Base-by-base conservation (phyloP, 2,329 filamentous ascomycete species). In the Aspergillus aculeatus region DNA sequence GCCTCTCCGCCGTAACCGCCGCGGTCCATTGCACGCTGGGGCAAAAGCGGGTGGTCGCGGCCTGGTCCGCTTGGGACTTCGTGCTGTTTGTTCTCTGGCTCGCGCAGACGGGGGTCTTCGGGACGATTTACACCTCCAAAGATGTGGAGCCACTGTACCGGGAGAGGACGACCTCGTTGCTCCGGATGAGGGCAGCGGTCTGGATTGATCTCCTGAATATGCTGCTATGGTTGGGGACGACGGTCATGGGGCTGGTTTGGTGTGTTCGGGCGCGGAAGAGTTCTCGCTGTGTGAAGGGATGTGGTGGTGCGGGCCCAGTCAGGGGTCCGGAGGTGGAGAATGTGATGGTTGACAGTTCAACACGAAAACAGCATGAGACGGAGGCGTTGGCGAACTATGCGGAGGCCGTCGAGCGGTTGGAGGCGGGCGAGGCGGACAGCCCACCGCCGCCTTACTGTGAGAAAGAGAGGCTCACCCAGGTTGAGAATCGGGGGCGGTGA, bases 1-100 rank as follows among this genome's bases (percentile, higher is more conserved):
- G 19, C 3, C 12, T 66, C 1, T 66, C 65, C 1, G 58, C 53
- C 4, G 23, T 67, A 1, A 67, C 61, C 14, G 66, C 59, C 32
- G 52, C 60, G 7, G 16, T 62, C 0, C 61, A 66, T 29, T 61
- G 48, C 47, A 50, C 61, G 14, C 47, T 58, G n/a, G 60, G 51
- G 0, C 14, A 2, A 2, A 47, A 5, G 5, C 31, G 35, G 7
- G 26, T 29, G 26, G 7, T 29, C 14, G 21, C 26, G 5, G 19
- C 21, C 1, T 58, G 49, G 56, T 23, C 23, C 21, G 14, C 26
- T 1, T 47, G 19, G 12, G 54, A 57, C 16, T 47, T 12, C 0
- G 31, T 58, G 12, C n/a, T 61, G 10, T 23, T 61, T 23, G 51
- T 61, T 5, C 50, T 61, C 7, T 61, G 59, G 59, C n/a, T 55